Percentiles rank a stretch among this genome's conserved stretches.
These are phyloP conservation scores for Colletotrichum eremochloae DNA, from an alignment of 2,329 filamentous ascomycete species.

Conservation along the genomic window DNA sequence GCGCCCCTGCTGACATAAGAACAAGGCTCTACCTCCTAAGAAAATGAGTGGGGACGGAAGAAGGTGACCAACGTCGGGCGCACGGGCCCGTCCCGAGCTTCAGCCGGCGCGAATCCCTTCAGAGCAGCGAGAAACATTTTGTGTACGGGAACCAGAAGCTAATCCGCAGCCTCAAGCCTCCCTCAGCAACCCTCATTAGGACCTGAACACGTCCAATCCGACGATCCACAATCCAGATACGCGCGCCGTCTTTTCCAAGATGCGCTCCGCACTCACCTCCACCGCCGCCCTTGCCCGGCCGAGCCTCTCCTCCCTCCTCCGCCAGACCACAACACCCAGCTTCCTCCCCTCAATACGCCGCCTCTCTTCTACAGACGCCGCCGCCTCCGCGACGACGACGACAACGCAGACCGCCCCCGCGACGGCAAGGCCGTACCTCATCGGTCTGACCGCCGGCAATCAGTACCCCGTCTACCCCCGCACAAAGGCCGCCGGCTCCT, in stretches of 20 bases:
- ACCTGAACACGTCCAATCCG: background rate
- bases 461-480: conserved; percentile 84
- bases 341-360: conserved; percentile 35
- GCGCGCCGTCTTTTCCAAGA: background rate
- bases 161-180: background rate
- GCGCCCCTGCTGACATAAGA: conserved; percentile 2
- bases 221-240: background rate
- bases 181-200: background rate
- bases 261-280: conserved; percentile 21
- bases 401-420: conserved; percentile 41
- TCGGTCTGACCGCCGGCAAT: conserved; percentile 77
- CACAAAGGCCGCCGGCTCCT: conserved; percentile 80
- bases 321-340: conserved; percentile 11
- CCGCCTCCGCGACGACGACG: conserved; percentile 22
- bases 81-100: conserved; percentile 35
- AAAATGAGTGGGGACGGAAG: background rate
- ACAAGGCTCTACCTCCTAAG: background rate
- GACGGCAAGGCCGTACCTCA: conserved; percentile 71
- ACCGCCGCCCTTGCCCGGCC: conserved; percentile 13
- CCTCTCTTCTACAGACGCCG: conserved; percentile 34
- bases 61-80: background rate
- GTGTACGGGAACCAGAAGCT: background rate
- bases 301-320: conserved; percentile 1
- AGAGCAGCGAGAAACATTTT: conserved; percentile 32
- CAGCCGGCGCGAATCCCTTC: conserved; percentile 40